Evolutionary conservation across 177 flowering plant species (phyloP).

Genomic region (Vitis hybrid): DNA sequence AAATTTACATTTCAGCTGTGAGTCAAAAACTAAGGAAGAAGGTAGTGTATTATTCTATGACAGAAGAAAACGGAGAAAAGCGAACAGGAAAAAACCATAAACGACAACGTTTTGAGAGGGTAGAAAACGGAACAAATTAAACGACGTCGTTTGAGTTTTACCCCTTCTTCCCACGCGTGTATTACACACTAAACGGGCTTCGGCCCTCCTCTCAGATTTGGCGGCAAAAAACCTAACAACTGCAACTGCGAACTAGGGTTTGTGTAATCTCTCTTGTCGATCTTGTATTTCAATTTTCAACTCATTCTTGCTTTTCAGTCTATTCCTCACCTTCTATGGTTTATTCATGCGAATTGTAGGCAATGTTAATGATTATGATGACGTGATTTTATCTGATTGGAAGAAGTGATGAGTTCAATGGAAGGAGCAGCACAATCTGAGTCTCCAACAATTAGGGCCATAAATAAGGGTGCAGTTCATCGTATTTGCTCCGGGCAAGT

Average conservation of each 20-base stretch:
- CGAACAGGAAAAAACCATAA: too few species aligned
- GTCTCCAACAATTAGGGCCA: constrained; percentile 56
- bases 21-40: too few species aligned
- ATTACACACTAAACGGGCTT: too few species aligned
- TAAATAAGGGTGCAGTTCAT: constrained; percentile 72
- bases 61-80: too few species aligned
- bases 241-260: not conserved
- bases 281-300: not conserved
- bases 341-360: not conserved
- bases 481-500: constrained; percentile 93
- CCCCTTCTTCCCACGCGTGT: too few species aligned
- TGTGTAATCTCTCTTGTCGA: not conserved
- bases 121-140: too few species aligned
- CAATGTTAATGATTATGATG: not conserved
- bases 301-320: not conserved
- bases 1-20: too few species aligned
- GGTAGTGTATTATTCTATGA: too few species aligned
- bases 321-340: not conserved
- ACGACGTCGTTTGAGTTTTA: too few species aligned
- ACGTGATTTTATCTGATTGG: constrained; percentile 5
- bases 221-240: not conserved
- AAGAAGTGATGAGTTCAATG: constrained; percentile 10
- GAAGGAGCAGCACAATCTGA: constrained; percentile 21
- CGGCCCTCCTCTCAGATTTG: too few species aligned
- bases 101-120: too few species aligned